phyloP scores from a whole-genome alignment of 192 early-diverging fungal species.

The Funneliformis mosseae region DNA sequence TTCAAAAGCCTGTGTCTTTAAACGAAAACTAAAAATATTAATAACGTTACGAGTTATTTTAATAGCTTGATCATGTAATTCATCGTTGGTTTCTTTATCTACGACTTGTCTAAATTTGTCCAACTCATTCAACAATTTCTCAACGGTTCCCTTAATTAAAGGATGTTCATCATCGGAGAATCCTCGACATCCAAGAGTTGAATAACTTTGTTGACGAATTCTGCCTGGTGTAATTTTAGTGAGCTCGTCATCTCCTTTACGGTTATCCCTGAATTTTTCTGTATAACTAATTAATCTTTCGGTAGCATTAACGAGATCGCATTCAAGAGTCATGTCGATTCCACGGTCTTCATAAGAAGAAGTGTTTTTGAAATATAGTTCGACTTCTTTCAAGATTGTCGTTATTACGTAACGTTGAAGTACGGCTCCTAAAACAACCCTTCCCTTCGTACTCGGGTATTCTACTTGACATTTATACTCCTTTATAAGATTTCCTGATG shows the following conservation, averaged over 20 bases:
- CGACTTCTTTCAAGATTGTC: neutral
- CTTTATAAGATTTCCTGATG: neutral
- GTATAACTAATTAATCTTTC: neutral
- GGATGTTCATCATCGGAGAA: neutral
- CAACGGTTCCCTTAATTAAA: neutral
- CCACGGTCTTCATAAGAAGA: too few relatives aligned
- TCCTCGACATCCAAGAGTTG: neutral
- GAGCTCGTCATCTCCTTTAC: neutral
- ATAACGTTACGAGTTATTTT: slow-evolving; percentile 1
- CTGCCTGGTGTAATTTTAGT: neutral
- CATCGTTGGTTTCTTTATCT: neutral
- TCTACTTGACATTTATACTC: neutral
- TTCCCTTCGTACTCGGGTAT: neutral
- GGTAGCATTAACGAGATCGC: neutral
- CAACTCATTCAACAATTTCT: neutral
- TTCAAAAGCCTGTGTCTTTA: neutral
- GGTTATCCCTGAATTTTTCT: neutral
- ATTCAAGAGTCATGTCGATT: neutral
- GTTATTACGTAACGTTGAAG: neutral
- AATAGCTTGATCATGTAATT: neutral
- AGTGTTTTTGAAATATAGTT: neutral
- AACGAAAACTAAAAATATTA: neutral
- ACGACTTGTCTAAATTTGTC: neutral
- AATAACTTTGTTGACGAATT: slow-evolving; percentile 16
- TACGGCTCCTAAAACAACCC: neutral